Conservation (phyloP, 2,329 filamentous ascomycete genomes). For the Aureobasidium leucospermi region DNA sequence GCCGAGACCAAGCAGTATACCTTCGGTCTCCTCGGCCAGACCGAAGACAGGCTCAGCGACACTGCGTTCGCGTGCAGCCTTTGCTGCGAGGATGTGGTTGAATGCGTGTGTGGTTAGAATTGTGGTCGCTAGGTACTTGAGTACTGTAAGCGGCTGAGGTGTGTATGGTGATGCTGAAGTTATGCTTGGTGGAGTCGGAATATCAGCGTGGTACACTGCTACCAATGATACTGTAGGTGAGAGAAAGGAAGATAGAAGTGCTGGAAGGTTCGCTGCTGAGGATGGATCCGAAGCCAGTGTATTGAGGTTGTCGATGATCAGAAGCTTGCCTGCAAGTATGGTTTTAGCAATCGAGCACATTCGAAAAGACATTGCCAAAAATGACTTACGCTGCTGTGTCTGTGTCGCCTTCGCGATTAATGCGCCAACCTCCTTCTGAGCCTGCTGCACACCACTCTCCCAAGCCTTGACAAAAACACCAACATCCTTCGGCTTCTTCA, state of each 20-base stretch:
- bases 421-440: constrained; percentile 25
- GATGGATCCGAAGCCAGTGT: constrained; percentile 50
- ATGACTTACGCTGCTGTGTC: constrained; percentile 5
- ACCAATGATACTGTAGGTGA: constrained; percentile 64
- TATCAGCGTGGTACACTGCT: constrained; percentile 74
- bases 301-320: constrained; percentile 76
- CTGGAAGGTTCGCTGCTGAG: constrained; percentile 52
- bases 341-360: neutral
- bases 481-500: constrained; percentile 55
- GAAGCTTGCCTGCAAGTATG: constrained; percentile 52
- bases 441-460: constrained; percentile 23
- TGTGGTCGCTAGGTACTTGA: constrained; percentile 83
- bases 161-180: constrained; percentile 40
- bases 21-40: constrained; percentile 68
- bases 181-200: constrained; percentile 47
- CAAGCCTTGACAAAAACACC: constrained; percentile 55
- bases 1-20: constrained; percentile 62
- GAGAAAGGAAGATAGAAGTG: constrained; percentile 64
- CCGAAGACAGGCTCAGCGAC: constrained; percentile 71
- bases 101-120: constrained; percentile 69
- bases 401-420: constrained; percentile 7
- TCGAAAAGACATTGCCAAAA: neutral
- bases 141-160: constrained; percentile 62
- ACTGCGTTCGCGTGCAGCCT: constrained; percentile 69
- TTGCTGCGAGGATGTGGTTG: constrained; percentile 64